A percentile compares a stretch with the other conserved stretches of the same genome.
Evolutionary conservation across 306 rosid species (phyloP).

Genomic region (Vigna trinervia): DNA sequence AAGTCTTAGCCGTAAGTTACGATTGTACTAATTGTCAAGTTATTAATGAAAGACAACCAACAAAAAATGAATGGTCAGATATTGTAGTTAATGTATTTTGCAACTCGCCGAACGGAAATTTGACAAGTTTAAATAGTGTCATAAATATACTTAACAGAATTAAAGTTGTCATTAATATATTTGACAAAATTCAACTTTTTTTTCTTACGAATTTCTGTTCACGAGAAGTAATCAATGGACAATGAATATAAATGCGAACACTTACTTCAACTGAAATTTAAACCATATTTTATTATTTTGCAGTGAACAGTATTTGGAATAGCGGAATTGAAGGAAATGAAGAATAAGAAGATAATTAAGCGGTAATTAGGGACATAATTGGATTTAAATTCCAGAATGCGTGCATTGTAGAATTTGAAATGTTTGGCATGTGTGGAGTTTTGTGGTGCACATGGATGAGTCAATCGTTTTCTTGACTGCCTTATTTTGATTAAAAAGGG

Average conservation of each 20-base stretch:
- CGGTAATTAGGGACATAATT: not conserved
- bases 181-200: not conserved
- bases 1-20: not conserved
- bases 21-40: not conserved
- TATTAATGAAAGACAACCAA: not conserved
- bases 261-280: not conserved
- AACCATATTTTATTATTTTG: not conserved
- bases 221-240: not conserved
- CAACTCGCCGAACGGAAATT: not conserved
- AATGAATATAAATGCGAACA: not conserved
- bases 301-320: too few relatives aligned
- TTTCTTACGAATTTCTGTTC: not conserved
- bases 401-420: too few relatives aligned
- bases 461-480: not conserved
- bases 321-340: not conserved
- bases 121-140: not conserved
- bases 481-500: constrained; percentile 16
- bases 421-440: constrained; percentile 23
- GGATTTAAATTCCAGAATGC: constrained; percentile 21
- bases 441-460: constrained; percentile 37
- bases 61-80: not conserved
- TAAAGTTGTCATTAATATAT: not conserved
- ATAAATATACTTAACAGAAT: not conserved
- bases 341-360: not conserved
- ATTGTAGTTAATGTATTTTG: not conserved